Conservation (phyloP, 1,139 yeast genomes). For the Geotrichum restrictum region DNA sequence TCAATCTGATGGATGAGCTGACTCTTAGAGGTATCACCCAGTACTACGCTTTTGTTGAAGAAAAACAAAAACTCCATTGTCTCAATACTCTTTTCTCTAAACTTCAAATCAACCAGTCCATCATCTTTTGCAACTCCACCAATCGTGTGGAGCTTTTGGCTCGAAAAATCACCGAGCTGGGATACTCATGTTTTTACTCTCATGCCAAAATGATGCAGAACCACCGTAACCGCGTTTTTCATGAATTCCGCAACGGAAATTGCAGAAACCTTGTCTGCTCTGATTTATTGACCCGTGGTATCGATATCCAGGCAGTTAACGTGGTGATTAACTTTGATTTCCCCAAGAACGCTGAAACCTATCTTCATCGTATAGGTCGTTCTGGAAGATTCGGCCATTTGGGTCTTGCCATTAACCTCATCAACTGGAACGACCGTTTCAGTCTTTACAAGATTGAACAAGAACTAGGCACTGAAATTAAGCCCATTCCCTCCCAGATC, state of each 20-base stretch:
- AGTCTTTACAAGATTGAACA: conserved; percentile 92
- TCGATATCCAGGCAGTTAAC: conserved; percentile 97
- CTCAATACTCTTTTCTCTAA: conserved; percentile 90
- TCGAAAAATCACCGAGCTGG: conserved; percentile 91
- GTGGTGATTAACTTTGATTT: conserved; percentile 97
- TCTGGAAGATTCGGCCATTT: conserved; percentile 98
- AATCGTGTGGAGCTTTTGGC: conserved; percentile 94
- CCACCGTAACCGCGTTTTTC: conserved; percentile 96
- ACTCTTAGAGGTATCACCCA: conserved; percentile 95
- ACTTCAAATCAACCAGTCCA: conserved; percentile 91
- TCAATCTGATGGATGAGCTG: conserved; percentile 94
- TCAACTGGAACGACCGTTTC: conserved; percentile 95
- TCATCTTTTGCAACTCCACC: conserved; percentile 94
- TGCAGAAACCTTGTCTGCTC: conserved; percentile 96
- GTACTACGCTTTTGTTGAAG: conserved; percentile 96
- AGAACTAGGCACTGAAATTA: conserved; percentile 95
- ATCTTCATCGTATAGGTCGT: conserved; percentile 97
- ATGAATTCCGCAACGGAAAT: conserved; percentile 96
- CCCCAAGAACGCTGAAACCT: conserved; percentile 97
- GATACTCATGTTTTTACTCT: conserved; percentile 93
- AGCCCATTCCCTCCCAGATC: conserved; percentile 88
- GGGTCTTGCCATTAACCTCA: conserved; percentile 93
- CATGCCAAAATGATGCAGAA: conserved; percentile 98
- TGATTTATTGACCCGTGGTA: conserved; percentile 95
- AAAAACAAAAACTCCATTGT: conserved; percentile 91